Percentiles rank a stretch among this genome's conserved stretches.
These are phyloP conservation scores for Pichia eremophila DNA, from an alignment of 805 yeast species.

Conservation along the genomic window DNA sequence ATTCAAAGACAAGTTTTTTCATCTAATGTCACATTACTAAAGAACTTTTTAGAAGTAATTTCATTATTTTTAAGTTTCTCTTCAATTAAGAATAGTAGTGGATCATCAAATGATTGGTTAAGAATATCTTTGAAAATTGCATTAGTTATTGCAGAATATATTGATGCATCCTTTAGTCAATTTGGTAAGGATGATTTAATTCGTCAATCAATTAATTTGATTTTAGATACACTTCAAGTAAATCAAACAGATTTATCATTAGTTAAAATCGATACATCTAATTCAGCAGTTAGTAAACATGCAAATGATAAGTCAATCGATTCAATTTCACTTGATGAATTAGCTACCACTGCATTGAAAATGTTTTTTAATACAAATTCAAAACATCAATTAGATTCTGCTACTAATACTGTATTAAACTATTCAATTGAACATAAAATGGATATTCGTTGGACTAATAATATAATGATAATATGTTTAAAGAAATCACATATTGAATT, in stretches of 20 bases:
- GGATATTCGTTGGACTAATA: conserved; percentile 40
- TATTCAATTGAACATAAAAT: conserved; percentile 28
- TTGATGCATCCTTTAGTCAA: conserved; percentile 16
- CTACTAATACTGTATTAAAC: conserved; percentile 44
- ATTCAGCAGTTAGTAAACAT: not conserved
- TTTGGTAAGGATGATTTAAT: conserved; percentile 13
- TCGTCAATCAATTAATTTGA: conserved; percentile 29
- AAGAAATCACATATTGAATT: conserved; percentile 52
- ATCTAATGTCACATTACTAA: conserved; percentile 37
- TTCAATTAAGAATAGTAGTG: not conserved
- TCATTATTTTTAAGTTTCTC: conserved; percentile 20
- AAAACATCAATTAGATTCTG: conserved; percentile 47
- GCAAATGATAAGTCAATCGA: not conserved
- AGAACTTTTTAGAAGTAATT: conserved; percentile 27
- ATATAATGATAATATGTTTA: conserved; percentile 54
- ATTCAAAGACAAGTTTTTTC: conserved; percentile 28
- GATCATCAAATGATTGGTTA: conserved; percentile 34
- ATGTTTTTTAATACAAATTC: conserved; percentile 56
- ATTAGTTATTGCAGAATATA: conserved; percentile 26
- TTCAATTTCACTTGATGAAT: conserved; percentile 6
- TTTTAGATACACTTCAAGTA: conserved; percentile 27
- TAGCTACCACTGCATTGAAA: conserved; percentile 35
- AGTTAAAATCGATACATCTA: conserved; percentile 8
- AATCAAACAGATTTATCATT: conserved; percentile 13
- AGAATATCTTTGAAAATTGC: conserved; percentile 33